Base-by-base conservation (phyloP, 129 eudicot genomes). In the Lonicera japonica region DNA sequence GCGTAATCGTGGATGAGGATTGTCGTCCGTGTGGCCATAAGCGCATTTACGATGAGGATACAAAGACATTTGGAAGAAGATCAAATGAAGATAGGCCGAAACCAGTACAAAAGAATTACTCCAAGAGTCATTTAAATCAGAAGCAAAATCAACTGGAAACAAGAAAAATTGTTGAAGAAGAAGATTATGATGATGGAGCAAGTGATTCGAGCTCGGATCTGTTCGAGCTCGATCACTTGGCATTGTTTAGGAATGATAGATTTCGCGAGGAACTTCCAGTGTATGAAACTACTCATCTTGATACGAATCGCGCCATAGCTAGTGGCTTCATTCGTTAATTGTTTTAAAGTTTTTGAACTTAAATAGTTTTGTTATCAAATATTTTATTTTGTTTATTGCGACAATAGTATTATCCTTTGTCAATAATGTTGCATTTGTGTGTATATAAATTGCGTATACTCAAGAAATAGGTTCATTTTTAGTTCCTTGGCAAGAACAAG, bases 141-240 rank as follows among this genome's bases (percentile, higher is more conserved):
- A n/a, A n/a, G n/a, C n/a, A n/a, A n/a, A n/a, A n/a, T n/a, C n/a
- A n/a, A n/a, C n/a, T n/a, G n/a, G n/a, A n/a, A n/a, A n/a, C n/a
- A 59, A 56, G 6, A 77, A 75, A 11, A 77, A 72, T 15, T 69
- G 70, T 13, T 38, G n/a, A n/a, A n/a, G n/a, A 62, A 5, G 69
- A 64, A 4, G 70, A 71, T 0, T 77, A 77, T 36, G 83, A 80
- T 46, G 77, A 76, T 39, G 95, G 81, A n/a, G n/a, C n/a, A 11
- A 88, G 96, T 70, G 84, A 84, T 70, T 53, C 82, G 17, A 88
- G 96, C 43, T 88, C 94, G 23, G 96, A 88, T 25, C 67, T 88
- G 9, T 88, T 88, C 47, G 96, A 88, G 63, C 85, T 88, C 25
- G 89, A 88, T 69, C 96, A 88, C 63, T 67, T 84, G 67, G 68